Conservation (phyloP, 441 rosid genomes). For the Euphorbia schlechtendalii region DNA sequence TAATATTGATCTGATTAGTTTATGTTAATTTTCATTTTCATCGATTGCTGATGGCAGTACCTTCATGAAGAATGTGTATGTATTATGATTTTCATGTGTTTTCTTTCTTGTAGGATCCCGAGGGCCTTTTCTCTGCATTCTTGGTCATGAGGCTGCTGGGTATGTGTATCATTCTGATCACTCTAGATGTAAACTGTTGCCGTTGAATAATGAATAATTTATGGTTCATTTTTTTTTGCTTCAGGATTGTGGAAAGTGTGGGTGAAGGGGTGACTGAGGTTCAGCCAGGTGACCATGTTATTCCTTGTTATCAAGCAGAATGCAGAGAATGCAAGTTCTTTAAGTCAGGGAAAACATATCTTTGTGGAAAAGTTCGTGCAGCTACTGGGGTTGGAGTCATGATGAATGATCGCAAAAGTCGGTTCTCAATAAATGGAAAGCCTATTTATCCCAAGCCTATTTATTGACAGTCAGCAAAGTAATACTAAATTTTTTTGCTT, state of each 20-base stretch:
- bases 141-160: constrained; percentile 99
- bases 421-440: constrained; percentile 80
- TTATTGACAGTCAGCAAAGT: no score
- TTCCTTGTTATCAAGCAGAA: constrained; percentile 97
- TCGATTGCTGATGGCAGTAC: background rate
- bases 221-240: constrained; percentile 16
- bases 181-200: background rate
- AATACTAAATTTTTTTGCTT: no score
- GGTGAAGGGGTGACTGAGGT: constrained; percentile 96
- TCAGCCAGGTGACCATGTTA: constrained; percentile 90
- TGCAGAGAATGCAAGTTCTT: constrained; percentile 94
- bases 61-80: background rate
- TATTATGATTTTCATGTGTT: background rate
- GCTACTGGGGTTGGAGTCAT: constrained; percentile 95
- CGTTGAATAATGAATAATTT: background rate
- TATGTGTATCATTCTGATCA: constrained; percentile 21
- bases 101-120: constrained; percentile 66
- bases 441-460: constrained; percentile 80
- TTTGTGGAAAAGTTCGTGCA: no score
- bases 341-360: constrained; percentile 93
- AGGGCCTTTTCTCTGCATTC: constrained; percentile 94
- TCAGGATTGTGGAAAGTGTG: constrained; percentile 87
- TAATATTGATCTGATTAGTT: background rate
- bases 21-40: background rate
- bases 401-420: constrained; percentile 81